These are phyloP conservation scores for Aspergillus aculeatinus DNA, from an alignment of 2,329 filamentous ascomycete species.

Conservation along the genomic window DNA sequence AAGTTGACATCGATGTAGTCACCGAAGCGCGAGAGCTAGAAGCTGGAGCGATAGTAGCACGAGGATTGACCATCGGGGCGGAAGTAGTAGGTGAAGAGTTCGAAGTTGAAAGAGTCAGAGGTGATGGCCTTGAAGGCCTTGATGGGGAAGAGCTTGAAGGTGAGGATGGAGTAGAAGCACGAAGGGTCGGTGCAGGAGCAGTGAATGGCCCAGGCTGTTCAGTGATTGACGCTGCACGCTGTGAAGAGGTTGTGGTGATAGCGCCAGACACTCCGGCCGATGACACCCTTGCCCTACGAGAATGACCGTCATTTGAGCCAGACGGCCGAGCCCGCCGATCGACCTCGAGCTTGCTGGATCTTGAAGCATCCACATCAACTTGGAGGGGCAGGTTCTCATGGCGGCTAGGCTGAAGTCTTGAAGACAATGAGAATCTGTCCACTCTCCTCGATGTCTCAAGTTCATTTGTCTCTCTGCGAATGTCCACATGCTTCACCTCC, in stretches of 20 bases:
- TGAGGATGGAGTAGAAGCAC: not conserved
- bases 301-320: not conserved
- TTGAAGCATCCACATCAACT: not conserved
- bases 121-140: too few relatives aligned
- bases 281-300: not conserved
- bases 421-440: too few relatives aligned
- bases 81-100: not conserved
- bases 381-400: not conserved
- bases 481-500: not conserved
- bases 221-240: not conserved
- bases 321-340: not conserved
- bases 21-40: not conserved
- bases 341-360: not conserved
- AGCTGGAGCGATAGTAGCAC: not conserved
- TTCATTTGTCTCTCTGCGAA: not conserved
- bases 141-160: not conserved
- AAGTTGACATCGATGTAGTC: not conserved
- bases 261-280: not conserved
- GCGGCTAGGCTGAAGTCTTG: not conserved
- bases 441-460: not conserved
- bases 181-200: not conserved
- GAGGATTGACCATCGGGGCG: not conserved
- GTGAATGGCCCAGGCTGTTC: not conserved
- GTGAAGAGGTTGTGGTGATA: not conserved
- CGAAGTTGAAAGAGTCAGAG: too few relatives aligned